Evolutionary conservation across 305 asterid genomes (phyloP).

Genomic region (Fraxinus angustifolia): DNA sequence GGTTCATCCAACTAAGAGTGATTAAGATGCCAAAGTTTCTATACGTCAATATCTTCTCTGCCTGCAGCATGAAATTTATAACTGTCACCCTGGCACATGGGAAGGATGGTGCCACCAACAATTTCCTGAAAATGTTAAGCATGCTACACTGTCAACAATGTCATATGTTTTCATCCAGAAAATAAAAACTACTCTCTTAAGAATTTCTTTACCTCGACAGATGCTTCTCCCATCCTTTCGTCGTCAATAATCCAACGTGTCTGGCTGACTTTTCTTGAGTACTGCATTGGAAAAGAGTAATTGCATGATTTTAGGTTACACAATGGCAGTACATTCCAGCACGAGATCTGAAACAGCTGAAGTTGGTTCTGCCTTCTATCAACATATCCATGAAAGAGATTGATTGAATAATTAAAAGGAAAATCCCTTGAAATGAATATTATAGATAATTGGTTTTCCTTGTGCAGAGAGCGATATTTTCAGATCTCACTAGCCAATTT

Average conservation of each 20-base stretch:
- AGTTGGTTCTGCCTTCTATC: neutral
- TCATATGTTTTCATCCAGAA: conserved; percentile 12
- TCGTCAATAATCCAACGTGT: conserved; percentile 90
- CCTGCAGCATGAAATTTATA: conserved; percentile 98
- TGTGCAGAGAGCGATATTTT: neutral
- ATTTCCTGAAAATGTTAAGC: conserved; percentile 58
- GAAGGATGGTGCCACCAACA: conserved; percentile 75
- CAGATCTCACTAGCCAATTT: neutral
- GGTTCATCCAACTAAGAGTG: conserved; percentile 9
- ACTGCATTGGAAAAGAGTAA: conserved; percentile 46
- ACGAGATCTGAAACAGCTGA: neutral
- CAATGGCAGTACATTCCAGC: neutral
- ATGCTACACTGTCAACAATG: conserved; percentile 1
- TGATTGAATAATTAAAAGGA: neutral
- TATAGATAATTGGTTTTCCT: neutral
- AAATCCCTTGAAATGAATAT: neutral
- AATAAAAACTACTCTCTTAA: neutral
- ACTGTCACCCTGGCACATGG: conserved; percentile 69
- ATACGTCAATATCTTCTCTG: conserved; percentile 96
- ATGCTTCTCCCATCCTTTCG: conserved; percentile 96
- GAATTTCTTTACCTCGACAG: conserved; percentile 63
- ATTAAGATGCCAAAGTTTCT: conserved; percentile 22
- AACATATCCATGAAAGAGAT: neutral
- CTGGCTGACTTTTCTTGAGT: conserved; percentile 92
- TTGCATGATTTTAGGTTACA: neutral